phyloP scores from a whole-genome alignment of 306 rosid genomes.

The Pueraria montana region DNA sequence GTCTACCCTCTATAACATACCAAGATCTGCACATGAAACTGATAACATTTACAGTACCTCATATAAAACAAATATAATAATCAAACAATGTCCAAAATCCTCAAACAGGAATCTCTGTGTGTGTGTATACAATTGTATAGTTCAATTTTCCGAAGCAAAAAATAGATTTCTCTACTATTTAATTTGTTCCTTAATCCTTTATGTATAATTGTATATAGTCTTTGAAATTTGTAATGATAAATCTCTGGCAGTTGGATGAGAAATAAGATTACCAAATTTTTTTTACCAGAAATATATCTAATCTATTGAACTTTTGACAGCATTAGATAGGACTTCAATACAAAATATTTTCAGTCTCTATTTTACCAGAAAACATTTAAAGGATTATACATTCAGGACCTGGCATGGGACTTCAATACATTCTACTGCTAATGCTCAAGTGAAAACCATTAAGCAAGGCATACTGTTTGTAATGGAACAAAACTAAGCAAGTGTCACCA shows the following conservation, averaged over 20 bases:
- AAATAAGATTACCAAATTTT: not conserved
- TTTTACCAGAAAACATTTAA: too few relatives aligned
- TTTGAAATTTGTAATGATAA: not conserved
- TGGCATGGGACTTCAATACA: conserved; percentile 11
- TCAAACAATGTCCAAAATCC: conserved; percentile 26
- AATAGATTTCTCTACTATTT: not conserved
- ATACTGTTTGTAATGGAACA: not conserved
- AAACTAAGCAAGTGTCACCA: conserved; percentile 6
- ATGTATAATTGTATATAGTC: conserved; percentile 3
- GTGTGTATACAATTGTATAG: not conserved
- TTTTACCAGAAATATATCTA: not conserved
- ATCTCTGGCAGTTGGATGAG: not conserved
- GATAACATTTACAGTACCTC: conserved; percentile 8
- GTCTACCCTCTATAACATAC: not conserved
- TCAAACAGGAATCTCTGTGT: not conserved
- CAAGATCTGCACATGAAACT: conserved; percentile 38
- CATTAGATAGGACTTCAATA: too few relatives aligned
- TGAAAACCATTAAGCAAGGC: conserved; percentile 5
- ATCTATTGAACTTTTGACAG: not conserved
- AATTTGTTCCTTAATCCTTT: conserved; percentile 9
- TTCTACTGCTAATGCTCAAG: conserved; percentile 6
- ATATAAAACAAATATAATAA: conserved; percentile 23
- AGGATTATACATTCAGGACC: not conserved
- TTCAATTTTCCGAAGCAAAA: conserved; percentile 16
- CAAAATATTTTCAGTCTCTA: too few relatives aligned